A percentile compares a stretch with the other conserved stretches of the same genome.
phyloP scores from a whole-genome alignment of 805 yeast species.

The Saccharomycopsis javanensis region DNA sequence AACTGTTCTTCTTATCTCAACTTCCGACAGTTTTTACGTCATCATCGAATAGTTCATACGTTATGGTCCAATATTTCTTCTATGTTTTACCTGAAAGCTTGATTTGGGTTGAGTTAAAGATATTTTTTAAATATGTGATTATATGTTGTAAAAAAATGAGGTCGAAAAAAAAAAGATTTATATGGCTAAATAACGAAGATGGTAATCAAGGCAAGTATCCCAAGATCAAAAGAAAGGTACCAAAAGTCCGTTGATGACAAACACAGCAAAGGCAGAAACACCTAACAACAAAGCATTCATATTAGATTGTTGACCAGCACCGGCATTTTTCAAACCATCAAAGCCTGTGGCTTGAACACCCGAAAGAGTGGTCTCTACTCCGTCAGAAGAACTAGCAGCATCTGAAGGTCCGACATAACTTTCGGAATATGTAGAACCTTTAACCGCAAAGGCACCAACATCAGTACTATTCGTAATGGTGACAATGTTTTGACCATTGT shows the following conservation, averaged over 20 bases:
- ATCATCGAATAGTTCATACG: no score
- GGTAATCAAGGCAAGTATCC: no score
- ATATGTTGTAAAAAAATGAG: background rate
- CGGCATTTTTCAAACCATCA: background rate
- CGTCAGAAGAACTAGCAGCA: background rate
- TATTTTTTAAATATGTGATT: no score
- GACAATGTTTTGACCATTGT: background rate
- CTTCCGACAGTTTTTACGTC: no score
- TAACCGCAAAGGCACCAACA: slow-evolving; percentile 1
- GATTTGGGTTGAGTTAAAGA: no score
- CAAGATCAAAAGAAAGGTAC: background rate
- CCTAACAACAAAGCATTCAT: background rate
- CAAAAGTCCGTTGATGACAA: background rate
- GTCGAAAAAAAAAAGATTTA: background rate
- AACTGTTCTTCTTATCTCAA: no score
- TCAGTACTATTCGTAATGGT: background rate
- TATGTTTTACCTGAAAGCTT: no score
- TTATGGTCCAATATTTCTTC: no score
- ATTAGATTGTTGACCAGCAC: background rate
- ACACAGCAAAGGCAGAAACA: background rate
- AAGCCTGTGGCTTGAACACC: background rate
- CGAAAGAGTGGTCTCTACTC: background rate
- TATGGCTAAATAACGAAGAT: no score
- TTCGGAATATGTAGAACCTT: background rate
- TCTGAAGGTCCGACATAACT: background rate